Evolutionary conservation across 352 stramenopile genomes (phyloP).

Genomic region (Phytopythium oedochilum): DNA sequence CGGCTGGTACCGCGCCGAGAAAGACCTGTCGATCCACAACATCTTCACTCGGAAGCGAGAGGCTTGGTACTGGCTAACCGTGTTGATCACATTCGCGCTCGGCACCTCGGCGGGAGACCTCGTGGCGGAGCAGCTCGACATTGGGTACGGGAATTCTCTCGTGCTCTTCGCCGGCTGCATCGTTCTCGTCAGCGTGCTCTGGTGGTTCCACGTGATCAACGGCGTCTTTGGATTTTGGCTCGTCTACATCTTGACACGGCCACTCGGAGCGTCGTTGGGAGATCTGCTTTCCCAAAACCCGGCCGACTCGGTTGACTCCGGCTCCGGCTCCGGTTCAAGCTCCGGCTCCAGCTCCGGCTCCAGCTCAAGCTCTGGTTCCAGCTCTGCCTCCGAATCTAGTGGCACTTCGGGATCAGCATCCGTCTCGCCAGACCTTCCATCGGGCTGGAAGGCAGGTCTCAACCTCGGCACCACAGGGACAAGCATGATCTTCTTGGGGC

Average conservation of each 20-base stretch:
- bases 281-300: constrained; percentile 24
- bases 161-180: constrained; percentile 19
- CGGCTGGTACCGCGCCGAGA: constrained; percentile 11
- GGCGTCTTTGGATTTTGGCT: constrained; percentile 18
- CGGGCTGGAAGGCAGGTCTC: constrained; percentile 17
- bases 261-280: constrained; percentile 18
- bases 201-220: constrained; percentile 17
- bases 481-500: constrained; percentile 18
- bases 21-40: constrained; percentile 13
- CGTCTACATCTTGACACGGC: constrained; percentile 19
- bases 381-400: not conserved
- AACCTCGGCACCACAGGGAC: constrained; percentile 18
- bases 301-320: constrained; percentile 6
- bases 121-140: constrained; percentile 15
- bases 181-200: constrained; percentile 9
- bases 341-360: not conserved
- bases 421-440: constrained; percentile 5
- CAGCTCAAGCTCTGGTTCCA: not conserved
- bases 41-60: constrained; percentile 15
- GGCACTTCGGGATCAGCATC: constrained; percentile 2
- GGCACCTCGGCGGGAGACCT: constrained; percentile 17
- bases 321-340: not conserved
- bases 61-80: constrained; percentile 18
- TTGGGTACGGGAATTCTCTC: constrained; percentile 21
- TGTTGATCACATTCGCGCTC: constrained; percentile 20